Evolutionary conservation across 164 flowering plant species (phyloP).

Genomic region (Houttuynia cordata): DNA sequence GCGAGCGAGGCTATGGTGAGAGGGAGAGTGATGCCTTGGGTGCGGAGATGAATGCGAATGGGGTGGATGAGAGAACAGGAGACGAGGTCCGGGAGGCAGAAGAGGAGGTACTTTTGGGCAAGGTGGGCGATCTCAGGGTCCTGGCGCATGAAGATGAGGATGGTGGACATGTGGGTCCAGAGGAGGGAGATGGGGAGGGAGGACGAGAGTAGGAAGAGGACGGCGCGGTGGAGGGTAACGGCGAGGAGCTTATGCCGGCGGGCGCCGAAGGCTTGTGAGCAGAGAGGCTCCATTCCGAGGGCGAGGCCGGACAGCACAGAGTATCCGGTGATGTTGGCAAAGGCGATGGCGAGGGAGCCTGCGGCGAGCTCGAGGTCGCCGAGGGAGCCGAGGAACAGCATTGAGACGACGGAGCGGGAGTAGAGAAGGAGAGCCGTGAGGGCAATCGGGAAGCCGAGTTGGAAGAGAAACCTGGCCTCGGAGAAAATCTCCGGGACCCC

Average conservation of each 20-base stretch:
- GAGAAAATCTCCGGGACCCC: conserved; percentile 23
- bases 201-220: conserved; percentile 47
- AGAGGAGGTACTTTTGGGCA: conserved; percentile 55
- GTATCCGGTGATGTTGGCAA: conserved; percentile 88
- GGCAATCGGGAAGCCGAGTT: conserved; percentile 62
- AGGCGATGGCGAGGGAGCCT: conserved; percentile 75
- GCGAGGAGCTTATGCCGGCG: conserved; percentile 45
- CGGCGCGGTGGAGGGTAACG: conserved; percentile 58
- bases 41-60: conserved; percentile 83
- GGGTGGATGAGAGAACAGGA: conserved; percentile 79
- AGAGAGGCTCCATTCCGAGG: conserved; percentile 85
- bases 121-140: conserved; percentile 41
- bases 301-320: conserved; percentile 80
- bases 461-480: conserved; percentile 43
- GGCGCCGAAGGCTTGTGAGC: conserved; percentile 87
- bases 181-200: conserved; percentile 64
- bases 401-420: conserved; percentile 67
- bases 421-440: conserved; percentile 64
- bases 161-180: conserved; percentile 50
- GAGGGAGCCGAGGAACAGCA: conserved; percentile 74
- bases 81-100: conserved; percentile 69
- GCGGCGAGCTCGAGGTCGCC: conserved; percentile 78
- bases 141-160: conserved; percentile 37
- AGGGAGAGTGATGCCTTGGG: conserved; percentile 76
- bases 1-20: conserved; percentile 56